These are phyloP conservation scores for Paratinospora sagittata DNA, from an alignment of 164 flowering plant genomes.

Conservation along the genomic window DNA sequence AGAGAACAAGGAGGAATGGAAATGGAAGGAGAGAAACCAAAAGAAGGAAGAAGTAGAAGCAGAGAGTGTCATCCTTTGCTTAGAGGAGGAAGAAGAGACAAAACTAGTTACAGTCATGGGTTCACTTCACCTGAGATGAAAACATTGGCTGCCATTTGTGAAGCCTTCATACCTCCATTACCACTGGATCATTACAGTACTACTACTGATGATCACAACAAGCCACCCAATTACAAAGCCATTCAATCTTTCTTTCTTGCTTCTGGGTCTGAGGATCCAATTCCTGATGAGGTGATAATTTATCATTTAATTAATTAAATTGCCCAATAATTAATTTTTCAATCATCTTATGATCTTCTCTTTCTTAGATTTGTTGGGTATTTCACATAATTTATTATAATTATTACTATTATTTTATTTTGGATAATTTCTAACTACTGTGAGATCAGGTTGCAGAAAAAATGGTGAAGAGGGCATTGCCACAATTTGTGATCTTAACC, in stretches of 20 bases:
- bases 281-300: constrained; percentile 51
- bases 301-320: no score
- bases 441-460: constrained; percentile 37
- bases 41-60: constrained; percentile 13
- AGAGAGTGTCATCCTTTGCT: constrained; percentile 39
- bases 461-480: constrained; percentile 30
- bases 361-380: neutral
- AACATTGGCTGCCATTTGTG: constrained; percentile 50
- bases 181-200: constrained; percentile 16
- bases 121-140: constrained; percentile 50
- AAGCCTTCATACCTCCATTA: constrained; percentile 48
- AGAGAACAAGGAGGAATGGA: neutral
- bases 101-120: constrained; percentile 43
- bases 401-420: neutral
- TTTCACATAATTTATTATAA: no score
- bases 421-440: neutral
- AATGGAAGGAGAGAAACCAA: constrained; percentile 13
- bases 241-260: constrained; percentile 31
- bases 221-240: constrained; percentile 17
- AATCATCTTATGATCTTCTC: neutral
- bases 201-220: constrained; percentile 10
- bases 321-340: neutral
- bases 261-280: constrained; percentile 44
- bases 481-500: constrained; percentile 33
- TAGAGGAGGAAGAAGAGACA: constrained; percentile 30